Evolutionary conservation across 257 asterid species (phyloP).

Genomic region (Echium plantagineum): DNA sequence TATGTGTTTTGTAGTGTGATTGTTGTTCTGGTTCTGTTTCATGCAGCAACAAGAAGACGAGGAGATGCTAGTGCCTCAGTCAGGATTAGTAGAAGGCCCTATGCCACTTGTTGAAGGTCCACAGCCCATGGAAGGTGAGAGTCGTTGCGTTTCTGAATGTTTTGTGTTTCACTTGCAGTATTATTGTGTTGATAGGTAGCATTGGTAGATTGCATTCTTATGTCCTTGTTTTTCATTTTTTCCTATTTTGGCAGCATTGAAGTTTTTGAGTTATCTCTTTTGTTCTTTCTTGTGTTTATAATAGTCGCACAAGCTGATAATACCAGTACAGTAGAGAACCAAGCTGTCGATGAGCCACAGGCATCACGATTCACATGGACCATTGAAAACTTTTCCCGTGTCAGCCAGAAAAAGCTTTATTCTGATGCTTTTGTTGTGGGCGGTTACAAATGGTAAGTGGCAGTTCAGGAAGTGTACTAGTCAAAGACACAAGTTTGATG

Average conservation of each 20-base stretch:
- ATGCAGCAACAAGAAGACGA: conserved; percentile 44
- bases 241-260: too few relatives aligned
- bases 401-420: conserved; percentile 69
- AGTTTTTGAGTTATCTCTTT: too few relatives aligned
- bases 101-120: conserved; percentile 50
- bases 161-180: too few relatives aligned
- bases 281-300: too few relatives aligned
- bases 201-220: background rate
- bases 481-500: background rate
- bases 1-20: background rate
- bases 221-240: background rate
- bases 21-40: background rate
- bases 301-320: conserved; percentile 30
- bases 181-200: too few relatives aligned
- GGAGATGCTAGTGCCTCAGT: conserved; percentile 57
- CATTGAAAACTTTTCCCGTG: conserved; percentile 61
- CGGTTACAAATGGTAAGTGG: conserved; percentile 64
- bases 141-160: conserved; percentile 1
- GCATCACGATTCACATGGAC: conserved; percentile 78
- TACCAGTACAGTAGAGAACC: conserved; percentile 64
- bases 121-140: conserved; percentile 66
- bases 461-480: background rate
- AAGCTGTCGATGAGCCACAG: conserved; percentile 81
- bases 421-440: conserved; percentile 78
- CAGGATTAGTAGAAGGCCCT: conserved; percentile 48